These are phyloP conservation scores for Saccharum officinarum DNA, from an alignment of 176 grass and related monocot genomes.

Conservation along the genomic window DNA sequence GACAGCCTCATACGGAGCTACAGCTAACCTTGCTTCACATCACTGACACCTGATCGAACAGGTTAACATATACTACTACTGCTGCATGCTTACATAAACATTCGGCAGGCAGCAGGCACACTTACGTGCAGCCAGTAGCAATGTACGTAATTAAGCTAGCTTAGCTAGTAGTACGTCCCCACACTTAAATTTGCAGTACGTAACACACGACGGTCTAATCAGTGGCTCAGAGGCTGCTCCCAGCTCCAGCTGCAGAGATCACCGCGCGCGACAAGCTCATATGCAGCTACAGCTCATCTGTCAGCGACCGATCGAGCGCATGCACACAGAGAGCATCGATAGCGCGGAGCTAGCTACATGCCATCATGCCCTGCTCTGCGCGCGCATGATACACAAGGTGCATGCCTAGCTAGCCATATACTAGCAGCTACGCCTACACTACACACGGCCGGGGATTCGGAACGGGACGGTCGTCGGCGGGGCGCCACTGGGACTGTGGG, in stretches of 20 bases:
- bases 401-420: too few species aligned
- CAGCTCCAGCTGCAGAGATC: slow-evolving; percentile 25
- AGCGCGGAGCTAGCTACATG: not conserved
- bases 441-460: not conserved
- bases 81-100: not conserved
- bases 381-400: too few species aligned
- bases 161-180: not conserved
- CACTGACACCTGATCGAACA: not conserved
- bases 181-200: not conserved
- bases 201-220: not conserved
- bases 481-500: too few species aligned
- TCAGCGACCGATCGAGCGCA: not conserved
- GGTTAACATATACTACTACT: not conserved
- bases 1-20: not conserved
- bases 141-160: not conserved
- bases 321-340: not conserved
- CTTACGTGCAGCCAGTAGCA: not conserved
- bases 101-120: not conserved
- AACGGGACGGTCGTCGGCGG: not conserved
- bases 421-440: not conserved
- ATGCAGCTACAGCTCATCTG: slow-evolving; percentile 31
- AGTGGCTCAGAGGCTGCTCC: not conserved
- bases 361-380: not conserved
- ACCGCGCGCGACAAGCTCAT: slow-evolving; percentile 20
- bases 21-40: not conserved